Evolutionary conservation across 768 basidiomycete genomes (phyloP).

Genomic region (Lactifluus piperatus): DNA sequence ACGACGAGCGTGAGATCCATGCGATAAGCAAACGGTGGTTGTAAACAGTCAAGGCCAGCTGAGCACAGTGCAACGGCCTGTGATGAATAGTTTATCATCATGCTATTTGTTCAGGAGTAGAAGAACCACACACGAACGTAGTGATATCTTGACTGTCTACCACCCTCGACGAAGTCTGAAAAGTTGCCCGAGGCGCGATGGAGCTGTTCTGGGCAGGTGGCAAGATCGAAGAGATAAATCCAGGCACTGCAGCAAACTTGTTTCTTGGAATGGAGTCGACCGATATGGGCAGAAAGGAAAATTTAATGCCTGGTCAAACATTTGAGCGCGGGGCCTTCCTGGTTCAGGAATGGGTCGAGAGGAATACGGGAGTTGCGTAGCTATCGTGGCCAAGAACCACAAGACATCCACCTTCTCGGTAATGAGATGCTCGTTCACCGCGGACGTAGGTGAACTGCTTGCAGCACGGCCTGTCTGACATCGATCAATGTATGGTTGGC

Average conservation of each 20-base stretch:
- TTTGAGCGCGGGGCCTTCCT: not conserved
- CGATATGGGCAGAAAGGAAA: constrained; percentile 9
- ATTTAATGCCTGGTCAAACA: constrained; percentile 6
- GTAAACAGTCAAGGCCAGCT: constrained; percentile 51
- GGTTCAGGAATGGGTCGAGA: not conserved
- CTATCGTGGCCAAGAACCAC: not conserved
- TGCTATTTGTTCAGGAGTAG: not conserved
- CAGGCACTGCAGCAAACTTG: constrained; percentile 17
- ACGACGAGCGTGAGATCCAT: constrained; percentile 40
- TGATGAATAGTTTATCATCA: not conserved
- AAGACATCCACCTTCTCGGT: not conserved
- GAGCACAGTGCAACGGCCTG: constrained; percentile 55
- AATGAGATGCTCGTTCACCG: not conserved
- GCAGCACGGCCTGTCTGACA: not conserved
- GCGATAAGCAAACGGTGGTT: constrained; percentile 53
- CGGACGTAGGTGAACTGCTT: not conserved
- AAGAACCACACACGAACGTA: constrained; percentile 17
- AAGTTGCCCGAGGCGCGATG: constrained; percentile 7
- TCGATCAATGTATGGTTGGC: not conserved
- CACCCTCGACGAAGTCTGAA: constrained; percentile 9
- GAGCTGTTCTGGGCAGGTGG: constrained; percentile 12
- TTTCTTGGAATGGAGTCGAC: not conserved
- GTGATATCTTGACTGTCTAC: constrained; percentile 3
- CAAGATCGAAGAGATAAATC: constrained; percentile 19
- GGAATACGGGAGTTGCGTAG: not conserved